These are phyloP conservation scores for Peronospora farinosa DNA, from an alignment of 352 stramenopile species.

Conservation along the genomic window DNA sequence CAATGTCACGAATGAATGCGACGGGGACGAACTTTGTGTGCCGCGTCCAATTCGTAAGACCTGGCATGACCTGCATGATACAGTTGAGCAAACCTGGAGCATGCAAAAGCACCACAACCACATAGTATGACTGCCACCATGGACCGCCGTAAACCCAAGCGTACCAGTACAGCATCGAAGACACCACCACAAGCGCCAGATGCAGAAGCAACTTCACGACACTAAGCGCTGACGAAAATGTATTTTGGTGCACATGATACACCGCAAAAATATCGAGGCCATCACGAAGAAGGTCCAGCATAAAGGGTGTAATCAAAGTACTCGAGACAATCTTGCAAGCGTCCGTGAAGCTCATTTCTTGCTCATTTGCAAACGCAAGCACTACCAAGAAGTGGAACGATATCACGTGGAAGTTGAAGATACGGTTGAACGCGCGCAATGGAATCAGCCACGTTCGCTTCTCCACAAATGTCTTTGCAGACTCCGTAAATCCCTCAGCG, in stretches of 20 bases:
- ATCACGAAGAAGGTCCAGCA: constrained; percentile 85
- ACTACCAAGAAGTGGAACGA: constrained; percentile 93
- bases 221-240: constrained; percentile 74
- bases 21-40: constrained; percentile 59
- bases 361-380: constrained; percentile 87
- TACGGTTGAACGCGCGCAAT: constrained; percentile 91
- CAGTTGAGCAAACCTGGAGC: constrained; percentile 67
- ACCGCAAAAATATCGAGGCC: constrained; percentile 88
- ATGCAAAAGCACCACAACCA: constrained; percentile 46
- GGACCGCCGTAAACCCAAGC: constrained; percentile 52
- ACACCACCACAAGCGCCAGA: constrained; percentile 47
- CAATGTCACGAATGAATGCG: constrained; percentile 61
- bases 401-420: constrained; percentile 97
- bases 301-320: constrained; percentile 88
- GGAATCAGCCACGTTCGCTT: constrained; percentile 95
- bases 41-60: constrained; percentile 78
- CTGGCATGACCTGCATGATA: constrained; percentile 67
- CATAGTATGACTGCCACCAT: constrained; percentile 69
- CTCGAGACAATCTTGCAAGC: constrained; percentile 85
- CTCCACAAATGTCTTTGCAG: constrained; percentile 97
- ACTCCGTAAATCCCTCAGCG: constrained; percentile 80
- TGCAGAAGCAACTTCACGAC: constrained; percentile 80
- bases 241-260: constrained; percentile 47
- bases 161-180: constrained; percentile 78
- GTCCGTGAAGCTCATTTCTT: constrained; percentile 87